These are phyloP conservation scores for Blastobotrys serpentis DNA, from an alignment of 1,139 yeast species.

Conservation along the genomic window DNA sequence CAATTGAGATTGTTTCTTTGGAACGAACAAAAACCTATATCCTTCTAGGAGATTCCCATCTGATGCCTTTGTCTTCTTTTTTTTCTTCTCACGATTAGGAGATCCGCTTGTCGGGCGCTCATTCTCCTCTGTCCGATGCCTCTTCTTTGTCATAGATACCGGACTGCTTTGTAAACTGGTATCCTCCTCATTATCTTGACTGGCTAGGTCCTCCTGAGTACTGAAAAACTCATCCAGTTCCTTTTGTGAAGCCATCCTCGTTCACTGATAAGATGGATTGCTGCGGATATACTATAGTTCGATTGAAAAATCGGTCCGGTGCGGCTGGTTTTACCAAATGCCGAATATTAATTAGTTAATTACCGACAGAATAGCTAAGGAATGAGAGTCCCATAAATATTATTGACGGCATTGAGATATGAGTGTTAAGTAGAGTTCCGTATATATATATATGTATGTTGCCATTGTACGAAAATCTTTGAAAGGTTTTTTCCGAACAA, in stretches of 20 bases:
- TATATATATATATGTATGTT: too few species aligned
- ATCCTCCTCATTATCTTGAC: neutral
- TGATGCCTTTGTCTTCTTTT: neutral
- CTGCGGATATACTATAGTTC: too few species aligned
- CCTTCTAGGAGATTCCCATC: conserved; percentile 2
- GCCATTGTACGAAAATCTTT: too few species aligned
- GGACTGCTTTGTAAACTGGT: neutral
- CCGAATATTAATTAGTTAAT: too few species aligned
- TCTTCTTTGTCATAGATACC: neutral
- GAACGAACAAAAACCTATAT: neutral
- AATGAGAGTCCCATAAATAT: too few species aligned
- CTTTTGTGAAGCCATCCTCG: neutral
- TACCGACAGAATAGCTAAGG: too few species aligned
- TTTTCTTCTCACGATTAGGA: too few species aligned
- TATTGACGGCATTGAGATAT: too few species aligned
- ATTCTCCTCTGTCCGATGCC: neutral
- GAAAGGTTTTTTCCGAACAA: too few species aligned
- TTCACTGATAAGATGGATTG: neutral
- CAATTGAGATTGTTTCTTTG: conserved; percentile 4
- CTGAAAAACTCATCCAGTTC: conserved; percentile 5
- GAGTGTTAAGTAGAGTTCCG: too few species aligned
- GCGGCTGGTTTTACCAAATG: too few species aligned
- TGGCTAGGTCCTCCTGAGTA: neutral
- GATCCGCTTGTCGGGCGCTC: too few species aligned
- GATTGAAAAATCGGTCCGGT: conserved; percentile 1